phyloP scores from a whole-genome alignment of 148 eudicot genomes.

The Vaccinium macrocarpon region DNA sequence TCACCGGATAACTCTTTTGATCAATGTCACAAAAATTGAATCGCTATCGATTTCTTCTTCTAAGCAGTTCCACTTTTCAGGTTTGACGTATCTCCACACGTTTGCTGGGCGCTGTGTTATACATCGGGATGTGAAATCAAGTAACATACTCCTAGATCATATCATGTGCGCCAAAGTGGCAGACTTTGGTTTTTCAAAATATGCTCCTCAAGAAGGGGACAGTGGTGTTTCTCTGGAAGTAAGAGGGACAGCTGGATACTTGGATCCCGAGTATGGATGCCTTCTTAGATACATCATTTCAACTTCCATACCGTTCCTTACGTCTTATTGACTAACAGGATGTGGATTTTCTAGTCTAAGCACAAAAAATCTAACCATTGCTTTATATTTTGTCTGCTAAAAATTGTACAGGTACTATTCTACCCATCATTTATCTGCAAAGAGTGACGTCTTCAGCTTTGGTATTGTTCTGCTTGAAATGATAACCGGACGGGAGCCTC shows the following conservation, averaged over 20 bases:
- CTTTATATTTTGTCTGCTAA: neutral
- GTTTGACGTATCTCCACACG: slow-evolving; percentile 50
- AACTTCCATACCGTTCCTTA: neutral
- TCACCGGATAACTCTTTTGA: neutral
- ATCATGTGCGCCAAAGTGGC: slow-evolving; percentile 63
- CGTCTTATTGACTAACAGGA: neutral
- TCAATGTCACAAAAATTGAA: neutral
- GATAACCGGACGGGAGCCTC: slow-evolving; percentile 54
- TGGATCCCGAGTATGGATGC: slow-evolving; percentile 49
- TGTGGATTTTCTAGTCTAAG: neutral
- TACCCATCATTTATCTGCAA: slow-evolving; percentile 54
- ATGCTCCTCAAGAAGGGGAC: slow-evolving; percentile 65
- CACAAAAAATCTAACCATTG: neutral
- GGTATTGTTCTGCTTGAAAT: slow-evolving; percentile 59
- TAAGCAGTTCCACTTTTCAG: slow-evolving; percentile 24
- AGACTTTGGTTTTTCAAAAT: slow-evolving; percentile 60
- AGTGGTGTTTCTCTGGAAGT: slow-evolving; percentile 54
- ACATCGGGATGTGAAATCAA: slow-evolving; percentile 66
- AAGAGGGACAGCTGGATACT: slow-evolving; percentile 60
- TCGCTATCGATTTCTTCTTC: neutral
- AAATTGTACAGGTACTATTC: slow-evolving; percentile 45
- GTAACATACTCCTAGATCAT: slow-evolving; percentile 60
- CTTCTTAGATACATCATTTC: neutral
- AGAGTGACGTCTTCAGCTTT: slow-evolving; percentile 61
- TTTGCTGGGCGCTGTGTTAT: slow-evolving; percentile 46